A percentile compares a stretch with the other conserved stretches of the same genome.
Conservation (phyloP, 306 rosid genomes). For the Alnus rubra region DNA sequence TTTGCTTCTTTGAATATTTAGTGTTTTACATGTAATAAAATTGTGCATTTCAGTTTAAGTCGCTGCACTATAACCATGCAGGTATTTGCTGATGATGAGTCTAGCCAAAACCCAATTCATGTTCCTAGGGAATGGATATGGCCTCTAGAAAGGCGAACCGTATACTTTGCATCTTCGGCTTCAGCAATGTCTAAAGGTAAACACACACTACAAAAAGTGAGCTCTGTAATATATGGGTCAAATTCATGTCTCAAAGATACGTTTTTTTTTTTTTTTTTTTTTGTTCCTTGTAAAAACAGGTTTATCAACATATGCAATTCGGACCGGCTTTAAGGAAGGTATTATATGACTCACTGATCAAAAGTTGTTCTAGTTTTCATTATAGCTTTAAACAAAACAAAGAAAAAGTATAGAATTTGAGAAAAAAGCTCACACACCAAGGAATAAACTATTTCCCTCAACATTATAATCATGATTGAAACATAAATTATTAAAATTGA, state of each 20-base stretch:
- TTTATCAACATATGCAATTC: slow-evolving; percentile 5
- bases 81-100: slow-evolving; percentile 61
- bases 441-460: too few species aligned
- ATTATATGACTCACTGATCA: slow-evolving; percentile 16
- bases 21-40: not conserved
- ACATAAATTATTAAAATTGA: too few species aligned
- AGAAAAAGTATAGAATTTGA: not conserved
- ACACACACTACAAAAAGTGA: not conserved
- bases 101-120: slow-evolving; percentile 52
- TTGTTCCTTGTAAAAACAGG: slow-evolving; percentile 31
- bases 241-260: not conserved
- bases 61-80: not conserved
- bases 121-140: slow-evolving; percentile 57
- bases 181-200: slow-evolving; percentile 52
- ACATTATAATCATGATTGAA: too few species aligned
- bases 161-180: slow-evolving; percentile 54
- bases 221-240: not conserved
- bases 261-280: not conserved
- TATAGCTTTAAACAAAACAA: not conserved
- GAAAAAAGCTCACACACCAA: not conserved
- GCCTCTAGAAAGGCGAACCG: slow-evolving; percentile 22
- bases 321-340: slow-evolving; percentile 44
- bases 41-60: not conserved
- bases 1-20: not conserved
- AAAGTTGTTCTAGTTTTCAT: not conserved